A percentile compares a stretch with the other conserved stretches of the same genome.
Conservation (phyloP, 345 rosid species). For the Pistacia integerrima region DNA sequence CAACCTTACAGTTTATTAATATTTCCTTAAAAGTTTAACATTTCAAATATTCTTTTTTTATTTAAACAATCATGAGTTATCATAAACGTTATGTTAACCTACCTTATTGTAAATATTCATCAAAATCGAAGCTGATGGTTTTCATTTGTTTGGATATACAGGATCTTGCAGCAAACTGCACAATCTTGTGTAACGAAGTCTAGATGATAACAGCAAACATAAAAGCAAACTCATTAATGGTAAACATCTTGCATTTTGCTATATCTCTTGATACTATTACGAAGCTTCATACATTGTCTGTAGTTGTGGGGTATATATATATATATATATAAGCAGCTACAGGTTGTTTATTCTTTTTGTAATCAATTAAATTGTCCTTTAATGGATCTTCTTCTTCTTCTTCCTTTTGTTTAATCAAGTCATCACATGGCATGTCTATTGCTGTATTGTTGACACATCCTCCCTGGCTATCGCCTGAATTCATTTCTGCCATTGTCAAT, state of each 20-base stretch:
- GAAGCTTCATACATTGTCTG: too few species aligned
- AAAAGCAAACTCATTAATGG: not conserved
- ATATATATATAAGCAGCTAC: not conserved
- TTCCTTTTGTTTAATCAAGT: not conserved
- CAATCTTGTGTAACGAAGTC: not conserved
- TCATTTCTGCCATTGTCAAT: not conserved
- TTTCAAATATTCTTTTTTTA: too few species aligned
- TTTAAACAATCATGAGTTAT: too few species aligned
- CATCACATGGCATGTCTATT: constrained; percentile 10
- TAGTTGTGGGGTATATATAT: too few species aligned
- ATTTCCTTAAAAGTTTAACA: too few species aligned
- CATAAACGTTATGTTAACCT: not conserved
- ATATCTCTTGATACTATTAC: too few species aligned
- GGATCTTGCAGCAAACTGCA: not conserved
- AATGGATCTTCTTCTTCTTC: not conserved
- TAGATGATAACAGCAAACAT: too few species aligned
- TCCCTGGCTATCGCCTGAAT: not conserved
- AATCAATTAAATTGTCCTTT: not conserved
- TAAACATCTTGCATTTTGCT: too few species aligned
- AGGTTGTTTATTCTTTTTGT: too few species aligned
- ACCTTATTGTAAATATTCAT: not conserved
- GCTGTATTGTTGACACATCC: not conserved
- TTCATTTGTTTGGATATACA: not conserved
- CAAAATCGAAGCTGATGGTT: not conserved
- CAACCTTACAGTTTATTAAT: too few species aligned